phyloP scores from a whole-genome alignment of 2,329 filamentous ascomycete genomes.

The Leptoxyphium fumago region DNA sequence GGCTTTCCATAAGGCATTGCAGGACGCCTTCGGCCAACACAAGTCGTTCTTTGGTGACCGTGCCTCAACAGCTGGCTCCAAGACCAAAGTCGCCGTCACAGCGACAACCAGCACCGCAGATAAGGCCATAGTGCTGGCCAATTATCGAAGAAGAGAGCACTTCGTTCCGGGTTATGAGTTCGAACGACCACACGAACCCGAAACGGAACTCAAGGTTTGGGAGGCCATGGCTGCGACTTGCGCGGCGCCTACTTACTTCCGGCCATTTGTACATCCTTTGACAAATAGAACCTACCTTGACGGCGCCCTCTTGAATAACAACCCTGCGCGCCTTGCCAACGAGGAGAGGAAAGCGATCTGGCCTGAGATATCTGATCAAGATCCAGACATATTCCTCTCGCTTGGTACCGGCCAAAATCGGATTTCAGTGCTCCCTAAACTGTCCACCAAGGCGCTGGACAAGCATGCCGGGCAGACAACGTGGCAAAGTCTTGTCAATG shows the following conservation, averaged over 20 bases:
- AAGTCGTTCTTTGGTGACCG: conserved; percentile 23
- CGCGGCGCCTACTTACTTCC: conserved; percentile 35
- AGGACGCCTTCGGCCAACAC: conserved; percentile 19
- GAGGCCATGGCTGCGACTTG: conserved; percentile 35
- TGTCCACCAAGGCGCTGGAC: background rate
- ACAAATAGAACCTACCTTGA: conserved; percentile 32
- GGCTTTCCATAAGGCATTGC: conserved; percentile 17
- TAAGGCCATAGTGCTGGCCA: conserved; percentile 23
- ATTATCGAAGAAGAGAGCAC: conserved; percentile 24
- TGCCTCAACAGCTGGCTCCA: conserved; percentile 3
- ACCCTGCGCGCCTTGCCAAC: conserved; percentile 33
- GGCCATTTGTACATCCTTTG: conserved; percentile 30
- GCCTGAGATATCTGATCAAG: conserved; percentile 17
- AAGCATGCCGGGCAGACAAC: background rate
- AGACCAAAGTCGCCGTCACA: conserved; percentile 27
- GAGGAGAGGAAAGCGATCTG: conserved; percentile 28
- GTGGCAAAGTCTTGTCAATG: background rate
- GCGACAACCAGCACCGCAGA: conserved; percentile 20
- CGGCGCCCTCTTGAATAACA: conserved; percentile 33
- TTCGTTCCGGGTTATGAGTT: conserved; percentile 18
- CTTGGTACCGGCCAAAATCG: conserved; percentile 13
- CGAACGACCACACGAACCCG: conserved; percentile 18
- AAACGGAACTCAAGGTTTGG: conserved; percentile 29
- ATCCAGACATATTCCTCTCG: conserved; percentile 18
- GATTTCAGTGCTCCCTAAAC: background rate